Evolutionary conservation across 352 stramenopile species (phyloP).

Genomic region (Globisporangium heterothallicum): DNA sequence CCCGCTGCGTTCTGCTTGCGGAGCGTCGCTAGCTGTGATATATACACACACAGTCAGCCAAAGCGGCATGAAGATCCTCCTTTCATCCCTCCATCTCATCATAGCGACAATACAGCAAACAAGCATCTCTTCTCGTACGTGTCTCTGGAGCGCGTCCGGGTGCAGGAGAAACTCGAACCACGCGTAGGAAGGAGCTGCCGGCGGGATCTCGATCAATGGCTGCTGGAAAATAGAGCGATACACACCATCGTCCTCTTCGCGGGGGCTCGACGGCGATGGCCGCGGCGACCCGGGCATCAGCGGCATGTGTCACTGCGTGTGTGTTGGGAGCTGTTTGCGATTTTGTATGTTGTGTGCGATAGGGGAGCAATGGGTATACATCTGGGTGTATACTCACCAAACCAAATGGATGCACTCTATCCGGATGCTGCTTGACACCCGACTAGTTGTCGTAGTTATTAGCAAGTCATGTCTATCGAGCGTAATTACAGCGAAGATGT

Average conservation of each 20-base stretch:
- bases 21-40: constrained; percentile 39
- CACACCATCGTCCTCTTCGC: constrained; percentile 59
- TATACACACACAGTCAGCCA: neutral
- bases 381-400: neutral
- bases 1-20: constrained; percentile 36
- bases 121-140: constrained; percentile 32
- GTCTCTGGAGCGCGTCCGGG: constrained; percentile 60
- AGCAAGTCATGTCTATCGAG: too few relatives aligned
- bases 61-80: too few relatives aligned
- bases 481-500: too few relatives aligned
- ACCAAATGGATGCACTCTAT: neutral
- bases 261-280: constrained; percentile 16
- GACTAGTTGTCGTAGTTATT: too few relatives aligned
- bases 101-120: too few relatives aligned
- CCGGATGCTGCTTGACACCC: neutral
- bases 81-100: too few relatives aligned
- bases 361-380: neutral
- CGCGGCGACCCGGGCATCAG: constrained; percentile 63
- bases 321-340: neutral
- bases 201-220: constrained; percentile 65
- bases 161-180: constrained; percentile 87
- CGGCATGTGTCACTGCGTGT: constrained; percentile 25
- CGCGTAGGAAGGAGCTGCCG: constrained; percentile 57
- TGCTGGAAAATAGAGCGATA: constrained; percentile 86
- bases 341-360: too few relatives aligned